These are phyloP conservation scores for Euclidium syriacum DNA, from an alignment of 345 rosid genomes.

Conservation along the genomic window DNA sequence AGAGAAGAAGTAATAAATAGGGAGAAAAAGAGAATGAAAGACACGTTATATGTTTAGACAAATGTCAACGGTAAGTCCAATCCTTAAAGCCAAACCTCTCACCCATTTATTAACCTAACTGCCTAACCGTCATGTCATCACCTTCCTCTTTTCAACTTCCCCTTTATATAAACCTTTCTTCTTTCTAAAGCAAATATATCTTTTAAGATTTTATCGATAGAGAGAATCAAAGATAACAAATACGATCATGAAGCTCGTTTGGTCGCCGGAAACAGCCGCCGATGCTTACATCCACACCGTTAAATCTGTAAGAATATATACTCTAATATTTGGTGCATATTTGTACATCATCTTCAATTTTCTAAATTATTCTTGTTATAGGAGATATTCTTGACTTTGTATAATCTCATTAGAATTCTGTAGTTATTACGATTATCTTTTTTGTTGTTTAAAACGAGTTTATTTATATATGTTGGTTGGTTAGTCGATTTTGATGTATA, in stretches of 20 bases:
- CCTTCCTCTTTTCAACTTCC: constrained; percentile 4
- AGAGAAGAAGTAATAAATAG: not conserved
- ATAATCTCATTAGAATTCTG: not conserved
- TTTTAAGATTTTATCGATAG: not conserved
- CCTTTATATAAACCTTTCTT: not conserved
- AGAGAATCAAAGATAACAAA: not conserved
- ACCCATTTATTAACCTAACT: constrained; percentile 31
- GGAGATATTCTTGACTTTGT: not conserved
- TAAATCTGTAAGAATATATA: constrained; percentile 50
- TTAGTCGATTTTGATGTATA: not conserved
- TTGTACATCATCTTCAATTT: not conserved
- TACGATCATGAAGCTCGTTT: constrained; percentile 58
- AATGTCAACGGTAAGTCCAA: constrained; percentile 35
- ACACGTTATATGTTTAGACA: constrained; percentile 15
- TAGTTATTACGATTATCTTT: not conserved
- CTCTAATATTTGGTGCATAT: not conserved
- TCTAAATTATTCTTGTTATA: not conserved
- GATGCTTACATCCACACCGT: constrained; percentile 70
- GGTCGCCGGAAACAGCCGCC: constrained; percentile 80
- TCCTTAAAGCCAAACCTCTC: constrained; percentile 10
- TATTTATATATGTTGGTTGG: not conserved
- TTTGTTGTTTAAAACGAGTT: not conserved
- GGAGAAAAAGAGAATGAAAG: constrained; percentile 3
- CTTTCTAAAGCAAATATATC: not conserved
- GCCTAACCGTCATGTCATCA: constrained; percentile 24